These are phyloP conservation scores for Cucurbita ficifolia DNA, from an alignment of 306 rosid genomes.

Conservation along the genomic window DNA sequence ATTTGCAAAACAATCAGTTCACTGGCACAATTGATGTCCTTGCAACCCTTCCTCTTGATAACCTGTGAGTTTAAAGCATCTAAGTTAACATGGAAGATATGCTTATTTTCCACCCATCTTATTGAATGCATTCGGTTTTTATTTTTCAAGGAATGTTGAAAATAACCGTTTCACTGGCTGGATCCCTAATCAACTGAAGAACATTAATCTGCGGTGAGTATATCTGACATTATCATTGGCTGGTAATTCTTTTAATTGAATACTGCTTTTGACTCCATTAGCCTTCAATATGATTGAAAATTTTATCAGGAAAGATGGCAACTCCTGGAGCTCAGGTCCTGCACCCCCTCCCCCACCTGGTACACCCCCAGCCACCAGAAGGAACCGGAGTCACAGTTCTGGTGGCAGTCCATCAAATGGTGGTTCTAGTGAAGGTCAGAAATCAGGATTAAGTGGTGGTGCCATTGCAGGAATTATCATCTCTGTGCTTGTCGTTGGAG, in stretches of 20 bases:
- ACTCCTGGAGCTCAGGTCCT: slow-evolving; percentile 69
- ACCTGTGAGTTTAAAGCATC: slow-evolving; percentile 32
- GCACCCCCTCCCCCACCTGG: slow-evolving; percentile 99
- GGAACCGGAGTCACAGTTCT: slow-evolving; percentile 25
- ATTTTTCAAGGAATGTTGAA: slow-evolving; percentile 46
- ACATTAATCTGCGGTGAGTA: slow-evolving; percentile 66
- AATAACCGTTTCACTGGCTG: slow-evolving; percentile 81
- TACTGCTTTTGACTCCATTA: background rate
- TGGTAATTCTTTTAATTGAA: background rate
- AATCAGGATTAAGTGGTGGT: slow-evolving; percentile 85
- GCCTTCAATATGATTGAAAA: background rate
- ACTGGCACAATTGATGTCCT: slow-evolving; percentile 72
- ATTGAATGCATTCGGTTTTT: background rate
- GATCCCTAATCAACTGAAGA: slow-evolving; percentile 60
- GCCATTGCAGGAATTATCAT: slow-evolving; percentile 91
- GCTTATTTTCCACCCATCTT: background rate
- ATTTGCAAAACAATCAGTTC: slow-evolving; percentile 79
- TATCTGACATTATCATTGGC: background rate
- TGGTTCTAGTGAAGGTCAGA: slow-evolving; percentile 33
- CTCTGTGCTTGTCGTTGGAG: slow-evolving; percentile 64
- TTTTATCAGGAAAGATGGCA: slow-evolving; percentile 50
- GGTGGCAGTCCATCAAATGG: slow-evolving; percentile 31
- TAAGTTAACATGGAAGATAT: slow-evolving; percentile 10
- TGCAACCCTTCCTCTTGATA: slow-evolving; percentile 63
- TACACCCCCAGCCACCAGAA: slow-evolving; percentile 46